Evolutionary conservation across 2,329 filamentous ascomycete genomes (phyloP).

Genomic region (Fusarium paranaense): DNA sequence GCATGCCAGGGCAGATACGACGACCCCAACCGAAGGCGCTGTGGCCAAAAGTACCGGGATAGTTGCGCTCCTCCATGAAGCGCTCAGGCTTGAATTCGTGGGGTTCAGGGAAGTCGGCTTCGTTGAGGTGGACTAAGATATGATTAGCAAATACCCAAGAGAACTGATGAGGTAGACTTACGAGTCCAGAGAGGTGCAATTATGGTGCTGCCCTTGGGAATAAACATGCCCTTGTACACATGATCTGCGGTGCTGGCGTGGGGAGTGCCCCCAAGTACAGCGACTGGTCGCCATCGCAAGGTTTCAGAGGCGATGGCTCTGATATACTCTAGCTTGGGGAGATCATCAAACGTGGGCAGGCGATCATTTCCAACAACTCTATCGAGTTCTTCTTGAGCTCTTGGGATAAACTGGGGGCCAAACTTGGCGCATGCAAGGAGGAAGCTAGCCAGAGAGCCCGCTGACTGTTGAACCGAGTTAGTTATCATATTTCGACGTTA

Average conservation of each 20-base stretch:
- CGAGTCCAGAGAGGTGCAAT: constrained; percentile 58
- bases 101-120: constrained; percentile 55
- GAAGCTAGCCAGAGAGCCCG: constrained; percentile 61
- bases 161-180: constrained; percentile 32
- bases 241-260: constrained; percentile 59
- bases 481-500: fast-evolving
- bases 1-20: constrained; percentile 57
- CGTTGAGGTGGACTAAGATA: constrained; percentile 52
- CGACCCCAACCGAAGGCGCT: constrained; percentile 57
- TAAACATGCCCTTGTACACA: constrained; percentile 57
- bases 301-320: constrained; percentile 54
- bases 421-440: constrained; percentile 65
- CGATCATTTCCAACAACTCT: constrained; percentile 51
- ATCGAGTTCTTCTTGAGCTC: constrained; percentile 55
- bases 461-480: constrained; percentile 47
- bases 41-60: constrained; percentile 52
- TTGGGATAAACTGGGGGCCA: constrained; percentile 60
- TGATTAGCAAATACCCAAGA: fast-evolving
- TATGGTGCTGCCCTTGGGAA: constrained; percentile 56
- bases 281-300: constrained; percentile 55
- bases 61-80: constrained; percentile 49
- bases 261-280: constrained; percentile 57
- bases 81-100: constrained; percentile 53
- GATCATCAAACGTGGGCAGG: constrained; percentile 53
- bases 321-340: constrained; percentile 49